Conservation (phyloP, 1,139 yeast genomes). For the Saccharomycopsis phalli region DNA sequence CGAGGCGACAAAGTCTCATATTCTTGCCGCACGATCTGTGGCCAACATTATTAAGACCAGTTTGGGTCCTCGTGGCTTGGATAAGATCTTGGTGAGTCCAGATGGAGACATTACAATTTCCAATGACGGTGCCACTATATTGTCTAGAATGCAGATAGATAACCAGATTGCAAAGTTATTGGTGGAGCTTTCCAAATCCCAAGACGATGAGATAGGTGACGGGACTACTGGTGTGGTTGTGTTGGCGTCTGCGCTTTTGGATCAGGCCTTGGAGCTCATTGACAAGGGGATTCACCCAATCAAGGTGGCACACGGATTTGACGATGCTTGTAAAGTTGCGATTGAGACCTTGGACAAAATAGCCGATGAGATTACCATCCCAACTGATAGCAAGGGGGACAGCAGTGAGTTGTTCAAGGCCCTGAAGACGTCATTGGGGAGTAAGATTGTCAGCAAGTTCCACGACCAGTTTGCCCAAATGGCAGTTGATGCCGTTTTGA, state of each 20-base stretch:
- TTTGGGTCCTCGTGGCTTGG: conserved; percentile 96
- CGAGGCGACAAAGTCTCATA: conserved; percentile 93
- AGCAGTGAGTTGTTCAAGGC: conserved; percentile 62
- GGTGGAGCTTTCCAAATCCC: conserved; percentile 90
- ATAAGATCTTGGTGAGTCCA: conserved; percentile 83
- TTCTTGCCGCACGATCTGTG: conserved; percentile 92
- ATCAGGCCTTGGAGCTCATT: conserved; percentile 88
- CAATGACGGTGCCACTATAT: conserved; percentile 96
- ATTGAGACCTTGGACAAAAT: conserved; percentile 63
- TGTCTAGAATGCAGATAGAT: conserved; percentile 92
- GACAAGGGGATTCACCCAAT: conserved; percentile 98
- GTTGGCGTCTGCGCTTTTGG: conserved; percentile 86
- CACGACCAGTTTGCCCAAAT: conserved; percentile 92
- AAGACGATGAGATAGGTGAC: conserved; percentile 98
- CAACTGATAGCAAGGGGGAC: conserved; percentile 16
- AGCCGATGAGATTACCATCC: conserved; percentile 47
- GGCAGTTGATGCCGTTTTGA: conserved; percentile 93
- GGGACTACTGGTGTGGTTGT: conserved; percentile 99
- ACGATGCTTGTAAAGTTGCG: conserved; percentile 92
- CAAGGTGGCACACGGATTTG: conserved; percentile 94
- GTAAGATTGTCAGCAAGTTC: conserved; percentile 89
- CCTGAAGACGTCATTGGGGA: conserved; percentile 90
- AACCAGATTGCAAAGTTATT: conserved; percentile 92
- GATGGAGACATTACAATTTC: conserved; percentile 98
- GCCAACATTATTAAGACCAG: conserved; percentile 89